Evolutionary conservation across 2,329 filamentous ascomycete species (phyloP).

Genomic region (Fusarium mundagurra): DNA sequence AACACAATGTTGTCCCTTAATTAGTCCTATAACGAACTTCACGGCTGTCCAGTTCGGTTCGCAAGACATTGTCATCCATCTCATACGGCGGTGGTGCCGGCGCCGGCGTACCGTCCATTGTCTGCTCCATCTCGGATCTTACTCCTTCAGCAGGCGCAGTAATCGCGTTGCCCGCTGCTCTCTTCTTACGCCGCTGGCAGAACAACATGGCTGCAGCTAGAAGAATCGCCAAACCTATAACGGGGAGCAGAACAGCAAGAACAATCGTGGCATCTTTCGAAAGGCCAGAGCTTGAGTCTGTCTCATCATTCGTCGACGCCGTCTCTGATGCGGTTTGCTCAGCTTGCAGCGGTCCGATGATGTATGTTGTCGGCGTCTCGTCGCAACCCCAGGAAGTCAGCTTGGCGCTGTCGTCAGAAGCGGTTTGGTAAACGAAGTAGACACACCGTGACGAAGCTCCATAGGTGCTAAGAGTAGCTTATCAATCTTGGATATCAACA

Average conservation of each 20-base stretch:
- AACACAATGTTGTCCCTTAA: neutral
- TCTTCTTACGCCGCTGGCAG: neutral
- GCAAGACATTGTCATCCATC: neutral
- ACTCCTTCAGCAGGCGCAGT: rapidly evolving
- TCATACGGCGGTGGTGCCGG: neutral
- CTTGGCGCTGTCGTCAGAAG: rapidly evolving
- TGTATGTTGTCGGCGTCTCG: neutral
- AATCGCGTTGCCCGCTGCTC: rapidly evolving
- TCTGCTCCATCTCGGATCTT: neutral
- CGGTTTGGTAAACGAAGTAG: neutral
- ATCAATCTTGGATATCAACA: neutral
- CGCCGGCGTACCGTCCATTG: rapidly evolving
- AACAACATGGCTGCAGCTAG: neutral
- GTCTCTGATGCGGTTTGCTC: neutral
- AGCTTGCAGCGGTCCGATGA: neutral
- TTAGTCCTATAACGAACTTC: neutral
- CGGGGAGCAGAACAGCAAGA: neutral
- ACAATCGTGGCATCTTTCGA: neutral
- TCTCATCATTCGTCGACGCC: rapidly evolving
- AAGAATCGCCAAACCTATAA: neutral
- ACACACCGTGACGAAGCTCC: neutral
- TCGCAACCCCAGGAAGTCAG: neutral
- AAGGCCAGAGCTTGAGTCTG: no score
- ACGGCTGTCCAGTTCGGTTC: neutral
- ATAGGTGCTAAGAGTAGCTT: neutral